Percentiles rank a stretch among this genome's conserved stretches.
Conservation (phyloP, 257 asterid species). For the Solanum bulbocastanum region DNA sequence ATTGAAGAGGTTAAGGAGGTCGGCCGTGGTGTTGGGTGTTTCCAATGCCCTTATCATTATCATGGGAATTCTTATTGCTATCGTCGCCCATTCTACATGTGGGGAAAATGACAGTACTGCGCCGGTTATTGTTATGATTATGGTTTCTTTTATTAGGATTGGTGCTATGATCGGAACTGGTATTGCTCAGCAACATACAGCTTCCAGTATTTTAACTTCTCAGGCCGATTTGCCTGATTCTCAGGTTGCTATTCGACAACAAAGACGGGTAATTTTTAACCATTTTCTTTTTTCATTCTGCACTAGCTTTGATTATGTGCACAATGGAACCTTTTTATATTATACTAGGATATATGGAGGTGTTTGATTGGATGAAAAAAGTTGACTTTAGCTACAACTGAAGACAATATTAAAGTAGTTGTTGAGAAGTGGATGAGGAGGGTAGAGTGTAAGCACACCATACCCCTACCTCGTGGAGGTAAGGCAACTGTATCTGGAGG, state of each 20-base stretch:
- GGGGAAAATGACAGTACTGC: background rate
- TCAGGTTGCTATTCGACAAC: background rate
- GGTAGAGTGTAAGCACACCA: background rate
- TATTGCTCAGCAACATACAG: conserved; percentile 8
- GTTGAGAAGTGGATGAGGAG: background rate
- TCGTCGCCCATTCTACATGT: background rate
- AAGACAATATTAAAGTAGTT: background rate
- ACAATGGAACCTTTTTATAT: background rate
- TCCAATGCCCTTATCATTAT: background rate
- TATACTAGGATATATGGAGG: background rate
- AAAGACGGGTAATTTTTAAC: conserved; percentile 4
- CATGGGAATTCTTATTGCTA: background rate
- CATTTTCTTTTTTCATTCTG: background rate
- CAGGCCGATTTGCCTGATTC: background rate
- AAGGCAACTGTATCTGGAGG: too few species aligned
- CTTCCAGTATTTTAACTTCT: background rate
- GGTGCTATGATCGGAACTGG: conserved; percentile 11
- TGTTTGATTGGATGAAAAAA: background rate
- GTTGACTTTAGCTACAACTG: background rate
- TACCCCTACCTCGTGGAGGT: background rate
- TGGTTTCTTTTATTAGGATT: conserved; percentile 1
- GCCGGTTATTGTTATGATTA: background rate
- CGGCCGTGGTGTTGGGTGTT: conserved; percentile 4
- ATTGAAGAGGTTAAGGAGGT: background rate
- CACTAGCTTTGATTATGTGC: background rate